Base-by-base conservation (phyloP, 148 eudicot species). In the Polygonum maritimum region DNA sequence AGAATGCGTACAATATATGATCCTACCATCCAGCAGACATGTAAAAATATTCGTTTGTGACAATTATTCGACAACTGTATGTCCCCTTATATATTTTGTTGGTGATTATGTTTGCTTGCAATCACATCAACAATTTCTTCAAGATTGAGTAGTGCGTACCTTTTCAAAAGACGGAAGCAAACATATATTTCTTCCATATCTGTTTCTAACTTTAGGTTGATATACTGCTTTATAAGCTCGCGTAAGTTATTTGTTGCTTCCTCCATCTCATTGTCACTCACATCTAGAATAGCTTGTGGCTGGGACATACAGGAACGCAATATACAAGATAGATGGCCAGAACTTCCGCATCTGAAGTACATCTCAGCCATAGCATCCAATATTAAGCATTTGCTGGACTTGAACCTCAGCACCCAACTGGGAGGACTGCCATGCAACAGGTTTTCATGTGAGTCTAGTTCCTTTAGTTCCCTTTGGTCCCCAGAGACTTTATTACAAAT, bases 121-220 rank as follows among this genome's bases (percentile, higher is more conserved):
- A 38, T 44, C 8, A 57, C 33, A 21, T 19, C 63, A 21, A 9
- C 2, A 11, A 22, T 21, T 18, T 57, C 63, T 57, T 19, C 26
- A 16, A 47, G 15, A 5, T 67, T 47, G 16, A 26, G 16, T 51
- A 45, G n/a, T 19, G 44, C 62, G 48, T 83, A 95, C 98, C 97
- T 88, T 84, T 80, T 89, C 41, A 95, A 84, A 71, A 90, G 89
- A 76, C 88, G 86, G 79, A 80, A 78, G 84, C 91, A 92, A 41
- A 87, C 69, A 77, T 90, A 92, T 60, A 95, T 76, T 89, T 95
- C 98, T 83, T 95, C 98, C 78, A 95, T 83, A 82, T 95, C 98
- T 35, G 79, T 79, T 74, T 87, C 85, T 77, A 95, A 63, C 85
- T 84, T 86, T 13, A 87, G 75, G 81, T 83, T 82, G 65, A 92